Conservation (phyloP, 1,139 yeast genomes). For the Sugiyamaella castrensis region DNA sequence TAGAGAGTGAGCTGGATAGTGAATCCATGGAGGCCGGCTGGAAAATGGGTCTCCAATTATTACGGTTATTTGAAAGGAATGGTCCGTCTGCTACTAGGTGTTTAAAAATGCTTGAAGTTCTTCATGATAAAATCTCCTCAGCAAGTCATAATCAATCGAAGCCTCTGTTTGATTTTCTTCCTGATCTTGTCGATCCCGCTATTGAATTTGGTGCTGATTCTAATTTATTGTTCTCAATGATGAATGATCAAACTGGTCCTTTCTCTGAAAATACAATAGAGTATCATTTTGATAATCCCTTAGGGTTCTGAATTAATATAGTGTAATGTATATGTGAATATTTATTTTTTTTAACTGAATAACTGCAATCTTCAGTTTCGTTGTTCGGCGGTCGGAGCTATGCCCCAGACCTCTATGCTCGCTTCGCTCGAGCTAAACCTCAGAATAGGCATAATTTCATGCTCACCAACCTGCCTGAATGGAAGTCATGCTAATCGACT, state of each 20-base stretch:
- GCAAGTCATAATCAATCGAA: constrained; percentile 7
- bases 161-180: constrained; percentile 16
- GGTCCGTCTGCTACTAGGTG: constrained; percentile 21
- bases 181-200: constrained; percentile 13
- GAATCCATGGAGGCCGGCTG: constrained; percentile 19
- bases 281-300: not conserved
- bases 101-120: constrained; percentile 16
- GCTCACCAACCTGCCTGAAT: no score
- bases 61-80: constrained; percentile 15
- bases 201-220: constrained; percentile 13
- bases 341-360: not conserved
- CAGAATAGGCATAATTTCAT: no score
- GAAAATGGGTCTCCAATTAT: constrained; percentile 19
- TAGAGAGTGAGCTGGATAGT: constrained; percentile 16
- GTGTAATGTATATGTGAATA: not conserved
- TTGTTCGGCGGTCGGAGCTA: no score
- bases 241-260: constrained; percentile 16
- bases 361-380: no score
- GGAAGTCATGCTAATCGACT: no score
- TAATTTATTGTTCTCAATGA: constrained; percentile 15
- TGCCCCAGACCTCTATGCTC: no score
- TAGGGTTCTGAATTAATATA: not conserved
- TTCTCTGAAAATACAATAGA: constrained; percentile 6
- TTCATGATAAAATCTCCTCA: constrained; percentile 20
- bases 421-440: no score